Evolutionary conservation across 495 filamentous ascomycete genomes (phyloP).

Genomic region (Chlorociboria aeruginascens): DNA sequence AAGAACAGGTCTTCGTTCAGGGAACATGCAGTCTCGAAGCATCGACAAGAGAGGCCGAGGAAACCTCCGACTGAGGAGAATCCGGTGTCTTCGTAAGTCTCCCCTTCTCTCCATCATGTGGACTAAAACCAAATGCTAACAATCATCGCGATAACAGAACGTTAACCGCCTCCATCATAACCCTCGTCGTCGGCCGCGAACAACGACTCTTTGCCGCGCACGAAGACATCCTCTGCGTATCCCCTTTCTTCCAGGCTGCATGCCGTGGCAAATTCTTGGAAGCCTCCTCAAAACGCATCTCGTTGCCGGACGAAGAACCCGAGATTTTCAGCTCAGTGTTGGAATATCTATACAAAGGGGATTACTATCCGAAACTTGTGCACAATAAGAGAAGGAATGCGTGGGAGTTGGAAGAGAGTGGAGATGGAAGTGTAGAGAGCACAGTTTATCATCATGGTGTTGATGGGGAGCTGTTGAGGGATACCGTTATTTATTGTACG

Average conservation of each 20-base stretch:
- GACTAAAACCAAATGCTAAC: constrained; percentile 6
- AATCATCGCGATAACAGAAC: constrained; percentile 8
- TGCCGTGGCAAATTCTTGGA: constrained; percentile 51
- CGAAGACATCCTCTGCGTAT: constrained; percentile 70
- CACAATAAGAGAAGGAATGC: constrained; percentile 55
- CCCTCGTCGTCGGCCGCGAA: constrained; percentile 67
- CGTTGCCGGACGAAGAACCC: constrained; percentile 74
- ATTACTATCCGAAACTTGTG: constrained; percentile 72
- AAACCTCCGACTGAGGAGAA: constrained; percentile 14
- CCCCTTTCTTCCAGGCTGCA: constrained; percentile 63
- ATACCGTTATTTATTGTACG: constrained; percentile 86
- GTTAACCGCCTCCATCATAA: constrained; percentile 62
- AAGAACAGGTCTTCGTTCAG: constrained; percentile 16
- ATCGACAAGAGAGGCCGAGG: constrained; percentile 12
- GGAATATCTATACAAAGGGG: constrained; percentile 89
- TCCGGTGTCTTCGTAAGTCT: constrained; percentile 10
- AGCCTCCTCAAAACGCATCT: constrained; percentile 52
- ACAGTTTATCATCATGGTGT: constrained; percentile 58
- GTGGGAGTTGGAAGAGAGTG: constrained; percentile 60
- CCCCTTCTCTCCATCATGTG: not conserved
- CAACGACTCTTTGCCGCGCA: constrained; percentile 85
- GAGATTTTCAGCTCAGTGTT: constrained; percentile 85
- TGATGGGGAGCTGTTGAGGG: constrained; percentile 62
- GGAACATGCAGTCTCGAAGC: constrained; percentile 21
- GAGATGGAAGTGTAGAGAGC: constrained; percentile 54